Percentiles rank a stretch among this genome's conserved stretches.
Evolutionary conservation across 192 early-diverging fungal species (phyloP).

Genomic region (Coemansia sp.): DNA sequence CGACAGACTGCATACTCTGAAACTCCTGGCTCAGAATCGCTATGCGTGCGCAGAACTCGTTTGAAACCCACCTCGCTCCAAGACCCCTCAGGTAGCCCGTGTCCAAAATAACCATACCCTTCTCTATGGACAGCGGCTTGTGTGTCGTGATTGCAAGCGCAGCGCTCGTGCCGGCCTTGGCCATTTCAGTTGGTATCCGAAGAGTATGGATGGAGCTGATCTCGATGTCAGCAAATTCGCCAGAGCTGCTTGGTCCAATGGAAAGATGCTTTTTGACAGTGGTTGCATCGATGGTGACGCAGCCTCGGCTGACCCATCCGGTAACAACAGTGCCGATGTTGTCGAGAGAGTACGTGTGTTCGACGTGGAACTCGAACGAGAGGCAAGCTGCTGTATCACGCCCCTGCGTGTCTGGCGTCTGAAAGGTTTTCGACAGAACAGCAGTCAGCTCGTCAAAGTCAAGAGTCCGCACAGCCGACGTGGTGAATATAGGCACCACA

Average conservation of each 20-base stretch:
- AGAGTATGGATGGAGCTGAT: slow-evolving; percentile 82
- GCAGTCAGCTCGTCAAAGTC: slow-evolving; percentile 71
- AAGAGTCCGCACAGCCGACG: slow-evolving; percentile 78
- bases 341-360: slow-evolving; percentile 69
- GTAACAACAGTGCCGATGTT: slow-evolving; percentile 66
- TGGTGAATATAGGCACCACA: slow-evolving; percentile 80
- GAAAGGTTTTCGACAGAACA: slow-evolving; percentile 65
- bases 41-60: slow-evolving; percentile 34
- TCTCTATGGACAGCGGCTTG: slow-evolving; percentile 31
- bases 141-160: slow-evolving; percentile 66
- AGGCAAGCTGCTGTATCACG: slow-evolving; percentile 3
- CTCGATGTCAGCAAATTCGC: slow-evolving; percentile 65
- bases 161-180: slow-evolving; percentile 73
- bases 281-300: slow-evolving; percentile 45
- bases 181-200: slow-evolving; percentile 68
- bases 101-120: slow-evolving; percentile 61
- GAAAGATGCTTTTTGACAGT: slow-evolving; percentile 28
- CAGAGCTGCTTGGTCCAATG: slow-evolving; percentile 66
- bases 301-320: slow-evolving; percentile 60
- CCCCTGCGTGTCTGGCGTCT: background rate
- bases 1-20: slow-evolving; percentile 17
- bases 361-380: slow-evolving; percentile 74
- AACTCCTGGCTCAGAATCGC: slow-evolving; percentile 25
- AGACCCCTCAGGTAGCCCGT: slow-evolving; percentile 10
- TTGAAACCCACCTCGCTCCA: slow-evolving; percentile 14